Percentiles rank a stretch among this genome's conserved stretches.
Conservation (phyloP, 1,284 basidiomycete genomes). For the Leccinum griseonigrum region DNA sequence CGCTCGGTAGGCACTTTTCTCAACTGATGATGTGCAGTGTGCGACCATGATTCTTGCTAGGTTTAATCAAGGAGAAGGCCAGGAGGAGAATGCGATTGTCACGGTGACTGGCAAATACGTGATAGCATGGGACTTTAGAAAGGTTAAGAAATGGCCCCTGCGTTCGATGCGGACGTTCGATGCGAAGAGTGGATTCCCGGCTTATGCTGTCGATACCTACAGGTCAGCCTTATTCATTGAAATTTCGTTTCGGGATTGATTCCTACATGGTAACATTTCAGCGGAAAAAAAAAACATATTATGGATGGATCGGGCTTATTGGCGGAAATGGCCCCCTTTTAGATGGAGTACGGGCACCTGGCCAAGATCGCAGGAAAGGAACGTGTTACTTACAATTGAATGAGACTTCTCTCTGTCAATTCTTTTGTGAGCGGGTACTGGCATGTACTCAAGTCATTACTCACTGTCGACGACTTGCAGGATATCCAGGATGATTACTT, state of each 20-base stretch:
- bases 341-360: slow-evolving; percentile 48
- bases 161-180: slow-evolving; percentile 36
- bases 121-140: slow-evolving; percentile 94
- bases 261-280: slow-evolving; percentile 2
- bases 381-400: slow-evolving; percentile 36
- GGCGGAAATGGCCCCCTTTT: slow-evolving; percentile 54
- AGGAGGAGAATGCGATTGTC: slow-evolving; percentile 93
- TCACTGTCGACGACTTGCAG: too few relatives aligned
- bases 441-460: too few relatives aligned
- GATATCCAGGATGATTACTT: too few relatives aligned
- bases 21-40: neutral
- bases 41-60: slow-evolving; percentile 39
- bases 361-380: slow-evolving; percentile 37
- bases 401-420: too few relatives aligned
- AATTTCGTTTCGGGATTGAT: neutral
- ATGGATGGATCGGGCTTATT: slow-evolving; percentile 34
- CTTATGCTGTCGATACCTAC: slow-evolving; percentile 46
- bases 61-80: slow-evolving; percentile 88
- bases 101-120: slow-evolving; percentile 96
- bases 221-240: slow-evolving; percentile 32
- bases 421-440: too few relatives aligned
- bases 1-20: slow-evolving; percentile 59
- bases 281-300: neutral
- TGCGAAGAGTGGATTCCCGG: slow-evolving; percentile 47
- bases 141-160: slow-evolving; percentile 87